Conservation (phyloP, 2,329 filamentous ascomycete species). For the Xylaria multiplex region DNA sequence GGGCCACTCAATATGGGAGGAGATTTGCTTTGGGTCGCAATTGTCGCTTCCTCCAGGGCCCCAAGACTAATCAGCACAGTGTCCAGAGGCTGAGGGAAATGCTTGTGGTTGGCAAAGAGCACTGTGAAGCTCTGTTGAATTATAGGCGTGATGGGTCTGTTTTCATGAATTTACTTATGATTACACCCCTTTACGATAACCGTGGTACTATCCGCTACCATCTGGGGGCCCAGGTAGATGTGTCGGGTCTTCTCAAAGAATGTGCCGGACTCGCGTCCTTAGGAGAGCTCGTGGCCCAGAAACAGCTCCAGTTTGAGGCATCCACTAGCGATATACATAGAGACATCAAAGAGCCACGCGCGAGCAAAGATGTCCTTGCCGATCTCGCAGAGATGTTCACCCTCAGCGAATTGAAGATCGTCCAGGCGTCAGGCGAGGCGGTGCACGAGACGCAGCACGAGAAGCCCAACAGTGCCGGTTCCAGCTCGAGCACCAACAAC, state of each 20-base stretch:
- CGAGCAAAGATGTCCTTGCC: conserved; percentile 60
- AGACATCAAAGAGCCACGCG: conserved; percentile 22
- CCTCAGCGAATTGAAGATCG: conserved; percentile 70
- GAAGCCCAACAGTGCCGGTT: conserved; percentile 55
- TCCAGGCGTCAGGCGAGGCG: conserved; percentile 70
- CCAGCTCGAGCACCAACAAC: conserved; percentile 47
- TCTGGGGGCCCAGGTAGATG: conserved; percentile 77
- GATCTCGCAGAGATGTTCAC: conserved; percentile 77
- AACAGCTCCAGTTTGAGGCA: conserved; percentile 7
- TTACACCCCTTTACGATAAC: conserved; percentile 75
- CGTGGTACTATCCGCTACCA: conserved; percentile 73
- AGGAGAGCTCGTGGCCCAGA: conserved; percentile 55
- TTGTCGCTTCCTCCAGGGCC: conserved; percentile 81
- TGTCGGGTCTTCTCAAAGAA: conserved; percentile 74
- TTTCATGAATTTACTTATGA: conserved; percentile 81
- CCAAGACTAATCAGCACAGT: conserved; percentile 72
- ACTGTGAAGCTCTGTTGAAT: conserved; percentile 79
- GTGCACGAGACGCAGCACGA: conserved; percentile 65
- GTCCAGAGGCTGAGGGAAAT: conserved; percentile 70
- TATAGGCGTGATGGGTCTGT: conserved; percentile 81
- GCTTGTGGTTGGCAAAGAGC: conserved; percentile 70
- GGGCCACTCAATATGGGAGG: conserved; percentile 79
- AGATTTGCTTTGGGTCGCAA: conserved; percentile 79
- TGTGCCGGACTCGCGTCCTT: conserved; percentile 72
- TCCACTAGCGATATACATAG: not conserved